phyloP scores from a whole-genome alignment of 306 rosid genomes.

The Datisca glomerata region DNA sequence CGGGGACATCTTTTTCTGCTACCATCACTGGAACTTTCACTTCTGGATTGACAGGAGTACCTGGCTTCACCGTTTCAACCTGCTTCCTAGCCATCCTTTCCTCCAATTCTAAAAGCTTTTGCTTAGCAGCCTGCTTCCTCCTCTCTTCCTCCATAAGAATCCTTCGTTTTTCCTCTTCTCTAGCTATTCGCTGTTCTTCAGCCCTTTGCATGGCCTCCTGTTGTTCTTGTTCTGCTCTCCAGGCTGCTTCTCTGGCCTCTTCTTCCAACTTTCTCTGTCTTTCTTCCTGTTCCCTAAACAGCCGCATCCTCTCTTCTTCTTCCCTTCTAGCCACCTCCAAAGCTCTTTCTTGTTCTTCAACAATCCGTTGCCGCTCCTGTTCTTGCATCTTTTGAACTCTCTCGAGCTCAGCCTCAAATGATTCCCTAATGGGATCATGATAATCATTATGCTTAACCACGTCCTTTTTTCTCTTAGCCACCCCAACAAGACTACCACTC shows the following conservation, averaged over 20 bases:
- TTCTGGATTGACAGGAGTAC: slow-evolving; percentile 29
- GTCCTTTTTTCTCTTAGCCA: slow-evolving; percentile 88
- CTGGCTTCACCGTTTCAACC: slow-evolving; percentile 40
- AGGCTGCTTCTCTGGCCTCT: slow-evolving; percentile 87
- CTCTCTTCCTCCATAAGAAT: slow-evolving; percentile 74
- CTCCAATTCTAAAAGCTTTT: slow-evolving; percentile 86
- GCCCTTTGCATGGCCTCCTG: slow-evolving; percentile 60
- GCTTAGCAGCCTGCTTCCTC: slow-evolving; percentile 86
- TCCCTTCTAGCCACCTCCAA: slow-evolving; percentile 73
- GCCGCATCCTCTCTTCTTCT: slow-evolving; percentile 66
- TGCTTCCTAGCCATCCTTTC: slow-evolving; percentile 79
- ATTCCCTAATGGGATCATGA: slow-evolving; percentile 90
- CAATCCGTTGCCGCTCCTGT: slow-evolving; percentile 61
- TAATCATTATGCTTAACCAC: slow-evolving; percentile 59
- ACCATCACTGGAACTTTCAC: slow-evolving; percentile 25
- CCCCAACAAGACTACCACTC: slow-evolving; percentile 47
- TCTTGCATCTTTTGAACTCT: slow-evolving; percentile 98
- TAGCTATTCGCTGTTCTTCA: slow-evolving; percentile 69
- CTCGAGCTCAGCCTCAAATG: slow-evolving; percentile 98
- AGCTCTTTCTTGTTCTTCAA: slow-evolving; percentile 85
- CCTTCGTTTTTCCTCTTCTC: slow-evolving; percentile 81
- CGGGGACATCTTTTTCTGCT: slow-evolving; percentile 47
- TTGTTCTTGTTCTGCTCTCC: slow-evolving; percentile 85
- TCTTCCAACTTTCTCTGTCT: slow-evolving; percentile 78
- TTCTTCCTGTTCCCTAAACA: slow-evolving; percentile 77